These are phyloP conservation scores for Talaromyces verruculosus DNA, from an alignment of 2,329 filamentous ascomycete species.

Conservation along the genomic window DNA sequence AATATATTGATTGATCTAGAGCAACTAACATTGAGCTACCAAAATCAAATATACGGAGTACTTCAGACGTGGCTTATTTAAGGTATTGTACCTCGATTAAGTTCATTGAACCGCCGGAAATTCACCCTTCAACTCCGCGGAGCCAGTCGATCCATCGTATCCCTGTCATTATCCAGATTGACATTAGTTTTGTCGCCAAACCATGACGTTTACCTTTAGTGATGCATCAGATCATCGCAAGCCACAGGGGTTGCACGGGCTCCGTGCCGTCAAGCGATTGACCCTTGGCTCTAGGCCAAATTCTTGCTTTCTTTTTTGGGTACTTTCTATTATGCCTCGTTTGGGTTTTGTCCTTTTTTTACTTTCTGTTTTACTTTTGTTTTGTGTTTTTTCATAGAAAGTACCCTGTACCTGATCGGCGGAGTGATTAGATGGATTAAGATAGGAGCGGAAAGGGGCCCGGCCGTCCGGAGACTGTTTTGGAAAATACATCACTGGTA, in stretches of 20 bases:
- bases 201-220: conserved; percentile 5
- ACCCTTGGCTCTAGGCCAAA: neutral
- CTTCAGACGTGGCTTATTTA: neutral
- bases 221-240: conserved; percentile 18
- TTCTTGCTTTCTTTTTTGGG: neutral
- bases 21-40: neutral
- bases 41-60: too few species aligned
- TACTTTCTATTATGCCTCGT: neutral
- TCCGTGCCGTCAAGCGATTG: conserved; percentile 1
- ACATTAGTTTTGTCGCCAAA: neutral
- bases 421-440: neutral
- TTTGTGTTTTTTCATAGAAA: neutral
- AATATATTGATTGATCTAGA: neutral
- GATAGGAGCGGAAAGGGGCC: too few species aligned
- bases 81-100: neutral
- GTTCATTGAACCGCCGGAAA: neutral
- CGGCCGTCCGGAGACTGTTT: neutral
- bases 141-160: conserved; percentile 1
- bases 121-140: neutral
- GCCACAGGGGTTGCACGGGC: conserved; percentile 16
- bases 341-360: neutral
- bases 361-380: neutral
- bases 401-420: neutral
- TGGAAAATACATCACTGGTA: too few species aligned
- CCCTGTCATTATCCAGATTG: conserved; percentile 13